Conservation (phyloP, 2,329 filamentous ascomycete genomes). For the Colletotrichum siamense region DNA sequence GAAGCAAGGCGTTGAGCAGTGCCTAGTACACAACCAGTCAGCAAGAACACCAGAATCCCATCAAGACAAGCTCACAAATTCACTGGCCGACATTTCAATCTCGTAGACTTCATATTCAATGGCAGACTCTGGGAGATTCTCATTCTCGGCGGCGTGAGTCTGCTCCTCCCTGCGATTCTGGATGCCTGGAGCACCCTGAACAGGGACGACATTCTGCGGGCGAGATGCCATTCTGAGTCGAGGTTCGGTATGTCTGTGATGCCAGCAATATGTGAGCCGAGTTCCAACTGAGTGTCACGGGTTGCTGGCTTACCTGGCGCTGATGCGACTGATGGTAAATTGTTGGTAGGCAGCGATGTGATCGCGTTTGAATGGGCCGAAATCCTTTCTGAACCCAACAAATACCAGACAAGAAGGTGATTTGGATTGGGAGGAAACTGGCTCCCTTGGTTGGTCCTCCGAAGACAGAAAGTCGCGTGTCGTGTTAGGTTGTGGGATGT, state of each 20-base stretch:
- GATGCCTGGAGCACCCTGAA: background rate
- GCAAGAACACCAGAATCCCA: background rate
- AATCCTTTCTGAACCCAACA: background rate
- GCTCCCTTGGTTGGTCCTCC: no score
- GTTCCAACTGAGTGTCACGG: background rate
- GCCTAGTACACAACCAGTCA: background rate
- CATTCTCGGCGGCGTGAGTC: background rate
- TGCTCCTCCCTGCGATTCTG: background rate
- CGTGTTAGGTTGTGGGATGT: background rate
- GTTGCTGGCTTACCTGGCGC: background rate
- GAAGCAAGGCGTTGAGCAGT: background rate
- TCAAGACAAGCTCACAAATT: background rate
- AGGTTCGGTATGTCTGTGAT: background rate
- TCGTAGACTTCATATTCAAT: background rate
- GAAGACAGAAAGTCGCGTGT: background rate
- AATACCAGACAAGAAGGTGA: background rate
- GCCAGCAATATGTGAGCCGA: background rate
- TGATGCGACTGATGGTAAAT: background rate
- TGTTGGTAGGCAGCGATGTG: background rate
- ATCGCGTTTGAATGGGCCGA: background rate
- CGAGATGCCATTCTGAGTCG: background rate
- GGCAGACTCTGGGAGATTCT: background rate
- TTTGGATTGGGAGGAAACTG: background rate
- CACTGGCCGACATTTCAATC: background rate
- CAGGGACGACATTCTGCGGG: background rate